phyloP scores from a whole-genome alignment of 2,329 filamentous ascomycete species.

The Pyrenophora tritici-repentis region DNA sequence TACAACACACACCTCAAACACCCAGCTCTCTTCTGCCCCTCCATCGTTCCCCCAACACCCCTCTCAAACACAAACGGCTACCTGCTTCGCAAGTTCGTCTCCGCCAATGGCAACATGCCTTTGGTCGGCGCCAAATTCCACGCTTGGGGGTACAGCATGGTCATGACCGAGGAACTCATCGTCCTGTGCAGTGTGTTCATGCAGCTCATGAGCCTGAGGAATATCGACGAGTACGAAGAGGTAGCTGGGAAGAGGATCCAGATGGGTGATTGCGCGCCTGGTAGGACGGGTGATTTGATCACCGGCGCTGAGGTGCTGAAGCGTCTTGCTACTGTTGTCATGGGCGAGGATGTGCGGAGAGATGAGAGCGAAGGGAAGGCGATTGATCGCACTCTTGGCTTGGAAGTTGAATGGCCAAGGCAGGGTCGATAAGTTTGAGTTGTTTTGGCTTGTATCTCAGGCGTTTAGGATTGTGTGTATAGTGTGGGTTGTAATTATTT shows the following conservation, averaged over 20 bases:
- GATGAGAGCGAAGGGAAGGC: conserved; percentile 41
- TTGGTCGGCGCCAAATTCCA: conserved; percentile 37
- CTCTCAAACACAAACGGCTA: conserved; percentile 36
- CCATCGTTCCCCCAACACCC: conserved; percentile 19
- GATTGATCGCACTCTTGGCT: conserved; percentile 23
- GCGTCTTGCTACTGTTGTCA: conserved; percentile 40
- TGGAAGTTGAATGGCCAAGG: conserved; percentile 24
- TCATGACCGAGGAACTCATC: conserved; percentile 38
- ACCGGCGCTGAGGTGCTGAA: conserved; percentile 33
- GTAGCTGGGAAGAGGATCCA: conserved; percentile 32
- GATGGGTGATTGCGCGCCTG: conserved; percentile 36
- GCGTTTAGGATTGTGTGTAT: neutral
- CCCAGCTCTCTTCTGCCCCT: conserved; percentile 39
- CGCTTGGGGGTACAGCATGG: conserved; percentile 45
- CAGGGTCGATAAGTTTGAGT: conserved; percentile 2
- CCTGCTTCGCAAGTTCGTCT: conserved; percentile 34
- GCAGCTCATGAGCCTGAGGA: conserved; percentile 36
- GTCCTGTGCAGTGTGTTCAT: conserved; percentile 44
- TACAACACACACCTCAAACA: conserved; percentile 41
- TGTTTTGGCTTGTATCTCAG: neutral
- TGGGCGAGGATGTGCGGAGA: conserved; percentile 39
- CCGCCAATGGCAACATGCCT: conserved; percentile 19
- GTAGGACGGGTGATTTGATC: conserved; percentile 29
- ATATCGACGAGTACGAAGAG: conserved; percentile 33
- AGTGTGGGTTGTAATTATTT: neutral